Conservation (phyloP, 176 grass and related monocot species). For the Aegilops longissima region DNA sequence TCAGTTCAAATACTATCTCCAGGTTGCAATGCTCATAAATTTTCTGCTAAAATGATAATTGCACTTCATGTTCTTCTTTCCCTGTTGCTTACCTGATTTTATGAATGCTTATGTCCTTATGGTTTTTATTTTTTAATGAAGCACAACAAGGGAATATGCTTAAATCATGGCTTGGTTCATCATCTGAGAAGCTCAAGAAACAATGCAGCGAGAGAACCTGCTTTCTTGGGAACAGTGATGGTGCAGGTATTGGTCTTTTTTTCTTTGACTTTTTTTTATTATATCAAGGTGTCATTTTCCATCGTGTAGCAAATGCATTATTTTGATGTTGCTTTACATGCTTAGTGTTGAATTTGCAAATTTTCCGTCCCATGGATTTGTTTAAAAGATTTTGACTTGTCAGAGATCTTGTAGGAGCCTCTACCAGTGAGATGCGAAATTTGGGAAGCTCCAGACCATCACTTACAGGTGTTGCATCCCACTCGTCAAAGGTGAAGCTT, state of each 20-base stretch:
- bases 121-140: conserved; percentile 37
- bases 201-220: conserved; percentile 24
- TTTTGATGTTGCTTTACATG: conserved; percentile 1
- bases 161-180: conserved; percentile 70
- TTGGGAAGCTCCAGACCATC: conserved; percentile 9
- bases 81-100: background rate
- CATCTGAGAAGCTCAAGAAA: conserved; percentile 46
- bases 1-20: conserved; percentile 6
- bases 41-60: background rate
- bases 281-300: background rate
- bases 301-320: background rate
- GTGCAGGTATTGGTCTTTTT: conserved; percentile 42
- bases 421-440: conserved; percentile 12
- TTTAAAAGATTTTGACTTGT: conserved; percentile 7
- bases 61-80: background rate
- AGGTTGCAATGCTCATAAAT: background rate
- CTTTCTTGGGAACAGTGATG: conserved; percentile 33
- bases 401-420: conserved; percentile 26
- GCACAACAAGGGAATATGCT: conserved; percentile 61
- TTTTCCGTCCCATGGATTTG: conserved; percentile 8
- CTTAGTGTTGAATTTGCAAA: conserved; percentile 7
- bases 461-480: conserved; percentile 21
- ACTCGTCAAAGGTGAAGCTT: conserved; percentile 20
- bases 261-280: background rate
- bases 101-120: conserved; percentile 1